Evolutionary conservation across 192 early-diverging fungal genomes (phyloP).

Genomic region (Backusella liffmaniae): DNA sequence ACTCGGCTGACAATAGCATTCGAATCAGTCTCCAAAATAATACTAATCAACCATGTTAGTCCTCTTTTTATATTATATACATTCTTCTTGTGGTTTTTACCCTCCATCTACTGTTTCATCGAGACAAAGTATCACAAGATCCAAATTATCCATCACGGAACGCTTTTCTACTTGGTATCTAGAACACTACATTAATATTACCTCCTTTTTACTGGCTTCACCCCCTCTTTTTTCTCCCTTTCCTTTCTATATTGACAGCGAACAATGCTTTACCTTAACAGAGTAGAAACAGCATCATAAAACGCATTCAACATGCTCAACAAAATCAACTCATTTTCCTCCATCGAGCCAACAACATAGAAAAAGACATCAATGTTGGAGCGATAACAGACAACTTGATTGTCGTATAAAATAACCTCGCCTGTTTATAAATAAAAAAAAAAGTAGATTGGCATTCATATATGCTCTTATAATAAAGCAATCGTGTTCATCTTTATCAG

Average conservation of each 20-base stretch:
- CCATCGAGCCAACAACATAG: slow-evolving; percentile 84
- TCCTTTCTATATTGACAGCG: not conserved
- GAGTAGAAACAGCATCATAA: slow-evolving; percentile 80
- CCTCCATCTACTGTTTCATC: slow-evolving; percentile 97
- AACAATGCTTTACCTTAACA: slow-evolving; percentile 65
- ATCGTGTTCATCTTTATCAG: not conserved
- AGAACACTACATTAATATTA: not conserved
- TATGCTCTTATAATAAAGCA: not conserved
- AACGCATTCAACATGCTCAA: slow-evolving; percentile 72
- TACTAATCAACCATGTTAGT: slow-evolving; percentile 38
- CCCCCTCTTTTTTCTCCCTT: not conserved
- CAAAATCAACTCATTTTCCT: slow-evolving; percentile 95
- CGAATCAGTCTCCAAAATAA: slow-evolving; percentile 73
- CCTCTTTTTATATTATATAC: no score
- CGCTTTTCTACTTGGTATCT: slow-evolving; percentile 92
- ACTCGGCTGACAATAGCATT: slow-evolving; percentile 75
- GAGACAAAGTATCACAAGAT: slow-evolving; percentile 85
- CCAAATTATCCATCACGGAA: slow-evolving; percentile 85
- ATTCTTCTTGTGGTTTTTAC: slow-evolving; percentile 39
- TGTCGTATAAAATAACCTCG: slow-evolving; percentile 94
- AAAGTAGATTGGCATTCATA: not conserved
- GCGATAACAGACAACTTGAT: slow-evolving; percentile 87
- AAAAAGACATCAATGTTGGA: slow-evolving; percentile 86
- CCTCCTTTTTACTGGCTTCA: not conserved
- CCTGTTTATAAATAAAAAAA: slow-evolving; percentile 48